A percentile compares a stretch with the other conserved stretches of the same genome.
Conservation (phyloP, 805 yeast genomes). For the Candida anglica region DNA sequence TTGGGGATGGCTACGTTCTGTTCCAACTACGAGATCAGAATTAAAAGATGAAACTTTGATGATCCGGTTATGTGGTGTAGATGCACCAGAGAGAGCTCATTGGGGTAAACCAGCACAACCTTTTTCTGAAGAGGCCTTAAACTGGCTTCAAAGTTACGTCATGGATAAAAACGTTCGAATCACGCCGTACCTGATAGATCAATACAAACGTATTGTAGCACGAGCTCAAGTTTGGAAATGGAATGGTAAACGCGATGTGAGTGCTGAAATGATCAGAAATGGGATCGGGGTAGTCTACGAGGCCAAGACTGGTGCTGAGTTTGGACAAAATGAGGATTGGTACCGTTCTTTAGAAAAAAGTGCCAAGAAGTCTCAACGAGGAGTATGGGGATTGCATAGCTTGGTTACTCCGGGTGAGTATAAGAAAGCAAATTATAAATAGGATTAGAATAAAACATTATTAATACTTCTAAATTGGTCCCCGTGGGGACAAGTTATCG, state of each 20-base stretch:
- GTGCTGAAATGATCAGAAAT: conserved; percentile 77
- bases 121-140: conserved; percentile 75
- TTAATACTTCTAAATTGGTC: too few relatives aligned
- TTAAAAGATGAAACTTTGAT: conserved; percentile 67
- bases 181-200: conserved; percentile 79
- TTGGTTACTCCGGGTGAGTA: conserved; percentile 75
- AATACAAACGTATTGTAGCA: conserved; percentile 84
- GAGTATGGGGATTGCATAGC: conserved; percentile 64
- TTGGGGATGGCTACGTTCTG: conserved; percentile 84
- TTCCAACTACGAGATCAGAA: conserved; percentile 50
- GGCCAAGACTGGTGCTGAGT: conserved; percentile 75
- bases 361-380: conserved; percentile 55
- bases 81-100: conserved; percentile 95
- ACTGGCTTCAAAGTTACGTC: conserved; percentile 67
- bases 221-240: conserved; percentile 59
- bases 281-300: conserved; percentile 92
- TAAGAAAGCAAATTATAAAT: conserved; percentile 42
- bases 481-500: too few relatives aligned
- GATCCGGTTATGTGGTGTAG: conserved; percentile 85
- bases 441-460: too few relatives aligned
- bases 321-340: conserved; percentile 67
- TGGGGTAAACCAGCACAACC: conserved; percentile 94
- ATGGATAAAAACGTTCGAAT: conserved; percentile 67
- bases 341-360: conserved; percentile 57
- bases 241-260: conserved; percentile 70